These are phyloP conservation scores for Pythium guiyangense DNA, from an alignment of 352 stramenopile species.

Conservation along the genomic window DNA sequence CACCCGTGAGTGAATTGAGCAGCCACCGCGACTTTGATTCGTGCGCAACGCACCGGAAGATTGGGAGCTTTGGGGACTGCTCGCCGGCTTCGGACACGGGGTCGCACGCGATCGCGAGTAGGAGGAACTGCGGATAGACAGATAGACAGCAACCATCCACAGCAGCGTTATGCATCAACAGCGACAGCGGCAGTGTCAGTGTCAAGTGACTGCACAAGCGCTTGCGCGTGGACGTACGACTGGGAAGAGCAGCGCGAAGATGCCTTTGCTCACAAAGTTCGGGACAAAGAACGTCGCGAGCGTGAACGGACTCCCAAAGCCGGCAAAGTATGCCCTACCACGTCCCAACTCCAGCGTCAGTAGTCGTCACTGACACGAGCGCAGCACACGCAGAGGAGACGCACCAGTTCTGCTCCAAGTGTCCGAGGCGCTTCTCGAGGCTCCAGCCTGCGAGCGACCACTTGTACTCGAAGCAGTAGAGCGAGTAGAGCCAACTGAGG, in stretches of 20 bases:
- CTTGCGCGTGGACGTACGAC: conserved; percentile 33
- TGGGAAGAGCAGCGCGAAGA: conserved; percentile 85
- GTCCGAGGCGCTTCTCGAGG: conserved; percentile 66
- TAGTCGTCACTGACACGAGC: background rate
- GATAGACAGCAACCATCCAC: too few species aligned
- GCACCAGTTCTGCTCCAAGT: conserved; percentile 84
- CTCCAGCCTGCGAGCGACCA: conserved; percentile 86
- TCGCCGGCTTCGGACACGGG: conserved; percentile 50
- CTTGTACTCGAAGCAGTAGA: conserved; percentile 92
- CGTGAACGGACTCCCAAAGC: conserved; percentile 84
- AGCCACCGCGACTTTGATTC: background rate
- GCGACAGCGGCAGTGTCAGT: too few species aligned
- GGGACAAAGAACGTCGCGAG: conserved; percentile 86
- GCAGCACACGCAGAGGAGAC: background rate
- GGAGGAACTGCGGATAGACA: conserved; percentile 62
- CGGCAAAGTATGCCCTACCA: conserved; percentile 76
- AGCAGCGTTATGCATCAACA: too few species aligned
- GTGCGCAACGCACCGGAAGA: conserved; percentile 52
- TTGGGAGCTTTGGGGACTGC: conserved; percentile 46
- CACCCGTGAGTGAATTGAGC: background rate
- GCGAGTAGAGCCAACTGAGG: conserved; percentile 84
- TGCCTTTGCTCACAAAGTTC: conserved; percentile 89
- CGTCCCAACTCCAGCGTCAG: background rate
- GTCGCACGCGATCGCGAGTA: conserved; percentile 78
- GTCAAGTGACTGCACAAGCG: background rate